Percentiles rank a stretch among this genome's conserved stretches.
These are phyloP conservation scores for Podospora didyma DNA, from an alignment of 495 filamentous ascomycete species.

Conservation along the genomic window DNA sequence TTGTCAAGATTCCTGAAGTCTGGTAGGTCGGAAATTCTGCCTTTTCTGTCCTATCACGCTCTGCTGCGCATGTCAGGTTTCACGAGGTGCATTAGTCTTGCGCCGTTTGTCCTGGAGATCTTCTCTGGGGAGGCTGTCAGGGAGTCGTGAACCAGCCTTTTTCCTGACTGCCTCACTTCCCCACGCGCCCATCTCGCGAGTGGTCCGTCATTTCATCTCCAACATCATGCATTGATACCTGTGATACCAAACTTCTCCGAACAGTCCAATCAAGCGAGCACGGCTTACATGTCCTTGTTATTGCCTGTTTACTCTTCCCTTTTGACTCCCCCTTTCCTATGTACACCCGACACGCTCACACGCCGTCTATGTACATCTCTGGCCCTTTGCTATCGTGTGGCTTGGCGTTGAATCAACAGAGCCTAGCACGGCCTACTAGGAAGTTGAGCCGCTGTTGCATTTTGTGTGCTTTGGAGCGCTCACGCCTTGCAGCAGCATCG, in stretches of 20 bases:
- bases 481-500: conserved; percentile 13
- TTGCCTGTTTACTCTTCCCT: conserved; percentile 16
- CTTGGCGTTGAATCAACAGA: conserved; percentile 6
- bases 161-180: conserved; percentile 9
- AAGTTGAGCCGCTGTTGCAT: conserved; percentile 28
- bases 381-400: conserved; percentile 3
- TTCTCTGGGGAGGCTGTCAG: neutral
- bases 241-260: conserved; percentile 24
- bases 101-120: conserved; percentile 1
- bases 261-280: conserved; percentile 15
- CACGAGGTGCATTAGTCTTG: conserved; percentile 13
- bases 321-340: conserved; percentile 3
- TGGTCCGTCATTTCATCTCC: conserved; percentile 19
- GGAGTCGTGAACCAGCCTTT: neutral
- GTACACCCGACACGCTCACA: neutral
- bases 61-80: conserved; percentile 7
- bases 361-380: neutral
- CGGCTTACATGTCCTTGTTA: conserved; percentile 4
- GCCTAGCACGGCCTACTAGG: conserved; percentile 9
- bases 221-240: conserved; percentile 30
- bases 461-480: conserved; percentile 5
- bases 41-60: conserved; percentile 20
- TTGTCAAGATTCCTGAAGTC: neutral
- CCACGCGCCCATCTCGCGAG: conserved; percentile 9
- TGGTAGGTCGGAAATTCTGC: conserved; percentile 11